phyloP scores from a whole-genome alignment of 768 basidiomycete species.

The Gloeophyllum trabeum region DNA sequence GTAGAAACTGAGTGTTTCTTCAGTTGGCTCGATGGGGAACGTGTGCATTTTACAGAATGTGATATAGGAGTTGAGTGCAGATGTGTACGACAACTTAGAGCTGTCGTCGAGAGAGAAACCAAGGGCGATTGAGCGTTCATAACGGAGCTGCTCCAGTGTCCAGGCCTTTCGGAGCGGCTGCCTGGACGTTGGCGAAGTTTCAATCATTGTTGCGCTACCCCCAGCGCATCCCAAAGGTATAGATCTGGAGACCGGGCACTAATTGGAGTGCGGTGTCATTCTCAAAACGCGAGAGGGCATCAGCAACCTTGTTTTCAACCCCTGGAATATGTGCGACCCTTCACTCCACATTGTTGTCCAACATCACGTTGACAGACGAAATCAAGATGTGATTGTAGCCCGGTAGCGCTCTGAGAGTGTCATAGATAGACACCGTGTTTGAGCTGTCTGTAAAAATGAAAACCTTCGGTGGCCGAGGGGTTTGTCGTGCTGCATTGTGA shows the following conservation, averaged over 20 bases:
- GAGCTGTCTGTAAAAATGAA: slow-evolving; percentile 18
- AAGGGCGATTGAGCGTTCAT: slow-evolving; percentile 20
- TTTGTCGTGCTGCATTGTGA: not conserved
- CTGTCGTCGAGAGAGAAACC: slow-evolving; percentile 17
- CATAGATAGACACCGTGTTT: slow-evolving; percentile 19
- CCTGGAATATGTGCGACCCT: slow-evolving; percentile 15
- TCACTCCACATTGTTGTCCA: slow-evolving; percentile 8
- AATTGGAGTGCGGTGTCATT: not conserved
- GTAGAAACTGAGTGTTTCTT: slow-evolving; percentile 24
- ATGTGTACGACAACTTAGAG: slow-evolving; percentile 16
- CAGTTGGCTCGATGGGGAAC: slow-evolving; percentile 23
- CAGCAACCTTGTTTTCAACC: slow-evolving; percentile 9
- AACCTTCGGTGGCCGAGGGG: slow-evolving; percentile 1
- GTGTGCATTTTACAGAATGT: slow-evolving; percentile 20
- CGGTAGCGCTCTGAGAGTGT: slow-evolving; percentile 11
- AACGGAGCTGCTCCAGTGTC: slow-evolving; percentile 20
- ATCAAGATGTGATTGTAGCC: slow-evolving; percentile 17
- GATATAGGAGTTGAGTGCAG: slow-evolving; percentile 25
- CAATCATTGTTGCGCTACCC: slow-evolving; percentile 14
- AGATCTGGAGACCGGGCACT: slow-evolving; percentile 4
- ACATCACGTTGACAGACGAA: slow-evolving; percentile 11
- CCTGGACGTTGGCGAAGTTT: slow-evolving; percentile 6
- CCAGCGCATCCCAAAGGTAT: slow-evolving; percentile 11
- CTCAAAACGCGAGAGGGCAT: slow-evolving; percentile 9
- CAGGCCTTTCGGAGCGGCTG: slow-evolving; percentile 23